Evolutionary conservation across 2,329 filamentous ascomycete species (phyloP), one percentile per base, ranked within the genome.

Genomic region (Pseudophaeomoniella oleicola): DNA sequence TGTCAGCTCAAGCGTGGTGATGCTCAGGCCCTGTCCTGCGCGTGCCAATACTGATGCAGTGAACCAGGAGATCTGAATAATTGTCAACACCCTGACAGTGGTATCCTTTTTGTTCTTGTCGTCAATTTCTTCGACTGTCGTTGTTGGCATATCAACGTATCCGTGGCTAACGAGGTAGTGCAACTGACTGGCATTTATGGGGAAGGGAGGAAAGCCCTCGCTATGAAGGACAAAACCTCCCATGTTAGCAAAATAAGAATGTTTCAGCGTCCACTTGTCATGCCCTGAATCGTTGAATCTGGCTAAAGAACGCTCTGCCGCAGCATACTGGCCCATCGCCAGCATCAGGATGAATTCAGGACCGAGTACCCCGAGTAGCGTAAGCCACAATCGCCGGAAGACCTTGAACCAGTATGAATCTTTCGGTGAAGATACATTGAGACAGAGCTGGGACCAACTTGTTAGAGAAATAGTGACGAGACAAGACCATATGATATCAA

Each of bases 371-470:
- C 31, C 31, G n/a, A 32, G 31, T 11, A 46, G 37, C 16, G 57
- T 52, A 13, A 61, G 43, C 16, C 52, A 48, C 5, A 51, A 29
- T 41, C 55, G 59, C 22, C n/a, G 9, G n/a, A 6, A n/a, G n/a
- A 27, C 6, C n/a, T 27, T 6, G 9, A 9, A n/a, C 22, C 9
- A 6, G 6, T n/a, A n/a, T 9, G 22, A 9, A 27, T 27, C n/a
- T 27, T 27, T 27, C n/a, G 11, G 34, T 27, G 34, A 12, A 4
- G 34, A 19, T n/a, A 36, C 13, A 36, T 36, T 36, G n/a, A 36
- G 11, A 16, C 17, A 36, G 5, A 36, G 16, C 4, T 13, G 12
- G 11, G 34, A 30, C 34, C 34, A 36, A 36, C 34, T 30, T 5
- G 12, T 30, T 14, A 39, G 19, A 36, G 39, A 35, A 30, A 29